These are phyloP conservation scores for Begonia peltatifolia DNA, from an alignment of 306 rosid species.

Conservation along the genomic window DNA sequence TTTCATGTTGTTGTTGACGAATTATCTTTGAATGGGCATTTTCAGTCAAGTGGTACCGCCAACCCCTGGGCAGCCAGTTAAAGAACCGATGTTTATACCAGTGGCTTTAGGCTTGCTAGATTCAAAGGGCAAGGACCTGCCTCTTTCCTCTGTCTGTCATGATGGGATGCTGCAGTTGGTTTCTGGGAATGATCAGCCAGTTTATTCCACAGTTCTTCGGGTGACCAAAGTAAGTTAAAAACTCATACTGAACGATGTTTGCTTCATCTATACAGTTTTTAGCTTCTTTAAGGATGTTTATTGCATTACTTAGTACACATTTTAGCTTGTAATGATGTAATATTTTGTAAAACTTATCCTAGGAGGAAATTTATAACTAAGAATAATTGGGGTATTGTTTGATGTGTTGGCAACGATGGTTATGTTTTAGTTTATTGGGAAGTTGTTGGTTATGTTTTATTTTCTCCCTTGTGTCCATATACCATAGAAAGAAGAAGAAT, in stretches of 20 bases:
- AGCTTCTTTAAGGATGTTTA: neutral
- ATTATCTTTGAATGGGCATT: conserved; percentile 13
- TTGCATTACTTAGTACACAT: no score
- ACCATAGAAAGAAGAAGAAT: conserved; percentile 82
- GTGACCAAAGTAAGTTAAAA: conserved; percentile 58
- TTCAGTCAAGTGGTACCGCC: conserved; percentile 81
- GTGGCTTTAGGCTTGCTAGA: conserved; percentile 70
- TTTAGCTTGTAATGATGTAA: no score
- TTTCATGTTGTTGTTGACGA: conserved; percentile 8
- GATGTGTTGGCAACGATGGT: no score
- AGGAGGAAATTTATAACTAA: no score
- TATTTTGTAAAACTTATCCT: no score
- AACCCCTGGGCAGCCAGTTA: conserved; percentile 84
- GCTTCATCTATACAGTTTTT: conserved; percentile 2
- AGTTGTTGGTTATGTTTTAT: no score
- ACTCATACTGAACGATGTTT: conserved; percentile 2
- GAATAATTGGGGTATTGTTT: no score
- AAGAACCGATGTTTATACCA: conserved; percentile 91
- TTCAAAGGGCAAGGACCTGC: conserved; percentile 61
- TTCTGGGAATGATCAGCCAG: conserved; percentile 41
- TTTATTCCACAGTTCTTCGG: conserved; percentile 63
- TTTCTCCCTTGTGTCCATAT: no score
- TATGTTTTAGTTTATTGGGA: no score
- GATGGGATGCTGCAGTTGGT: conserved; percentile 50
- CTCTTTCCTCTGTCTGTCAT: conserved; percentile 53